Evolutionary conservation across 2,329 filamentous ascomycete species (phyloP), one percentile per base, ranked within the genome.

Genomic region (Periconia macrospinosa): DNA sequence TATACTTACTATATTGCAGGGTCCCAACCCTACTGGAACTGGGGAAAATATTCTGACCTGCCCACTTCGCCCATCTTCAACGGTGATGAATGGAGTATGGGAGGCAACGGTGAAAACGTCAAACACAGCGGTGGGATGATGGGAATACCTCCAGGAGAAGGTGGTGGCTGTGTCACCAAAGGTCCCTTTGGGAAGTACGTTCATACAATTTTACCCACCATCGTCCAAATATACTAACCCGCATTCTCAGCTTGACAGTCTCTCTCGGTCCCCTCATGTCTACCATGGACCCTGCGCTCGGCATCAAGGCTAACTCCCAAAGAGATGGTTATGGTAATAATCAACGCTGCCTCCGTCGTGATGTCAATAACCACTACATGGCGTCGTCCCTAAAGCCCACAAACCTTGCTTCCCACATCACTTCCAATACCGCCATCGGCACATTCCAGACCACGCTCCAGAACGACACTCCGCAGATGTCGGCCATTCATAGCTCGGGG

Each of bases 101-200:
- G 78, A 23, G 79, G 80, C n/a, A 80, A 83, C 53, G 81, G 79
- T 3, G 75, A 62, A 59, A 67, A 49, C 41, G 54, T 69, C 3
- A 33, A 55, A 23, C 61, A 67, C 51, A 49, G 50, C 11, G 59
- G 62, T 13, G 47, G 37, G 1, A 14, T 67, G 17, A 56, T 65
- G n/a, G 55, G 56, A 64, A 63, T 80, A 18, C 80, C 78, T 1
- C 76, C 76, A 1, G 83, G 81, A 14, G 74, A 76, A 0, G 83
- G 83, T 11, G 83, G 83, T n/a, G 83, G 83, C 3, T 85, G 82
- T 64, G 75, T 86, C 3, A 73, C 67, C 15, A 75, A 70, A 1
- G 82, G 82, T 0, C 81, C 81, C 0, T 82, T 84, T 64, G 75
- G 72, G 56, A 75, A 82, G 23, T 27, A 27, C 23, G 63, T 65